Percentiles rank a stretch among this genome's conserved stretches.
Conservation (phyloP, 1,139 yeast genomes). For the Suhomyces terraborum region DNA sequence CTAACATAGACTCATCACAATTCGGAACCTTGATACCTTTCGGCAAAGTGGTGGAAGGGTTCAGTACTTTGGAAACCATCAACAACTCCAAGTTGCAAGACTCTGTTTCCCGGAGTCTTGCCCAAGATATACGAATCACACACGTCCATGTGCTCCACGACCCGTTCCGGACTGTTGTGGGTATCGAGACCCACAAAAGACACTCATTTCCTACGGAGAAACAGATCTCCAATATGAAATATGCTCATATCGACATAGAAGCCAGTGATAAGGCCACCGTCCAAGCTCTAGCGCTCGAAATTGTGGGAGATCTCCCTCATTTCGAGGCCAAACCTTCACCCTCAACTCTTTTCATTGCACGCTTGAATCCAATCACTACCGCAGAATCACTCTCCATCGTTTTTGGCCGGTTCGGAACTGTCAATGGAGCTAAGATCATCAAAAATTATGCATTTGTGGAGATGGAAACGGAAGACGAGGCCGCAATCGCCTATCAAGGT, state of each 20-base stretch:
- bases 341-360: constrained; percentile 61
- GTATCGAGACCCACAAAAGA: constrained; percentile 3
- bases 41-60: constrained; percentile 58
- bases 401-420: constrained; percentile 61
- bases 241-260: constrained; percentile 16
- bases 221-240: constrained; percentile 18
- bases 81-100: constrained; percentile 43
- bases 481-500: constrained; percentile 61
- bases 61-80: constrained; percentile 46
- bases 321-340: constrained; percentile 64
- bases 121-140: constrained; percentile 53
- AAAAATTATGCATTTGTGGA: constrained; percentile 64
- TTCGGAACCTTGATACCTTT: constrained; percentile 29
- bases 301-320: constrained; percentile 65
- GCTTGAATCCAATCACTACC: constrained; percentile 60
- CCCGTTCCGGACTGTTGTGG: constrained; percentile 41
- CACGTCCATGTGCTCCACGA: constrained; percentile 55
- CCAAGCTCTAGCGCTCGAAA: constrained; percentile 61
- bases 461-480: constrained; percentile 45
- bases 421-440: constrained; percentile 22
- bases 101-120: constrained; percentile 30
- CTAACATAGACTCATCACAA: constrained; percentile 10
- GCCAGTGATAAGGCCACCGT: constrained; percentile 40
- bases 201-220: constrained; percentile 5
- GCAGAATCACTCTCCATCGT: constrained; percentile 55